Base-by-base conservation (phyloP, 345 rosid genomes). In the Gossypium arboreum region DNA sequence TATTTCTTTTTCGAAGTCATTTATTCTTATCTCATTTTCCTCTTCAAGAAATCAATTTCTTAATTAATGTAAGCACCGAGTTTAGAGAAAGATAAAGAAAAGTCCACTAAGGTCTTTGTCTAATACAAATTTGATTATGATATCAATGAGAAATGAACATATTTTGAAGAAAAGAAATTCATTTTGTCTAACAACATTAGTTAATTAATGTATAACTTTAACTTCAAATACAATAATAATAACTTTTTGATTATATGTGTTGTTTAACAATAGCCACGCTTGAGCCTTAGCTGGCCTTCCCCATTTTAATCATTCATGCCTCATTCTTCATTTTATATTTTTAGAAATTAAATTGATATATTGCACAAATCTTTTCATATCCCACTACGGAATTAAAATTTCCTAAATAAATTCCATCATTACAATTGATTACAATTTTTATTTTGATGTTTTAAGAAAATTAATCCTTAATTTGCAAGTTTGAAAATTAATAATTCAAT, bases 81-180 rank as follows among this genome's bases (percentile, higher is more conserved):
- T 52, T 17, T 54, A 17, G 59, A 12, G 13, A 47, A 57, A 61
- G 16, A 3, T 2, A 3, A 27, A 13, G 1, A 13, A 61, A 27
- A 20, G 59, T 27, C 50, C 76, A 44, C 47, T 64, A 71, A 54
- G 41, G 44, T 64, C 20, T 43, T 25, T 62, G 8, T 63, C 58
- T 54, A 34, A 34, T 34, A 34, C 39, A 34, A 34, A 34, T 34
- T 34, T 34, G 39, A 34, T 34, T 34, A 68, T 12, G 29, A 51
- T 48, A 73, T 27, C 48, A 25, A 50, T 47, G 51, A 10, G 13
- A 12, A 47, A 45, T 17, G 7, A 39, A 45, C 24, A 9, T 12
- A 9, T 54, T 69, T 79, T 54, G 9, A 43, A 74, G 78, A 60
- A 79, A 63, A 44, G 27, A 73, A 3, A 56, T 5, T 16, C 9